A percentile compares a stretch with the other conserved stretches of the same genome.
These are phyloP conservation scores for Yamadazyma songkhlaensis DNA, from an alignment of 1,139 yeast species.

Conservation along the genomic window DNA sequence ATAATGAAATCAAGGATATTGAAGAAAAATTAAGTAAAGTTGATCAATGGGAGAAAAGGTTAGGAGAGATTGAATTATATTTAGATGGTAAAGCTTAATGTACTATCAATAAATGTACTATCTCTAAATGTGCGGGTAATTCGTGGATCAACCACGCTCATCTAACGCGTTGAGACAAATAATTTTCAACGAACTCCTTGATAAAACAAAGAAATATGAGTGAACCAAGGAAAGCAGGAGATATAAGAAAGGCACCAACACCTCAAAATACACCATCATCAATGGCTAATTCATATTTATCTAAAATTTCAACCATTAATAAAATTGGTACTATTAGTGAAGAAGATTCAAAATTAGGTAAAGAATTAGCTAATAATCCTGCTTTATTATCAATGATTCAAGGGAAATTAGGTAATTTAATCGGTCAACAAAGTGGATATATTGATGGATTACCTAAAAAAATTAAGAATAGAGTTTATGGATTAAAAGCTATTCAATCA, in stretches of 20 bases:
- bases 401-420: constrained; percentile 80
- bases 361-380: constrained; percentile 68
- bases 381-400: constrained; percentile 82
- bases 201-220: constrained; percentile 39
- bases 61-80: constrained; percentile 40
- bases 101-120: not conserved
- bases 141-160: constrained; percentile 2
- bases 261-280: constrained; percentile 99
- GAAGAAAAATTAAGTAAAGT: constrained; percentile 53
- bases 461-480: constrained; percentile 76
- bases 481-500: constrained; percentile 81
- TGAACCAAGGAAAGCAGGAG: constrained; percentile 68
- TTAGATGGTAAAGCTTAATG: constrained; percentile 33
- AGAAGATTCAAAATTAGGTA: constrained; percentile 32
- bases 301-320: constrained; percentile 71
- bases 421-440: constrained; percentile 87
- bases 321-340: constrained; percentile 79
- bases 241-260: constrained; percentile 92
- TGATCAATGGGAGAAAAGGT: constrained; percentile 50
- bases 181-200: constrained; percentile 1
- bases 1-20: constrained; percentile 63
- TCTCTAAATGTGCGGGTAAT: not conserved
- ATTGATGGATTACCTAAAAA: constrained; percentile 71
- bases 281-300: constrained; percentile 72
- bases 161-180: constrained; percentile 2